Evolutionary conservation across 805 yeast genomes (phyloP).

Genomic region (Candida rishiriensis): DNA sequence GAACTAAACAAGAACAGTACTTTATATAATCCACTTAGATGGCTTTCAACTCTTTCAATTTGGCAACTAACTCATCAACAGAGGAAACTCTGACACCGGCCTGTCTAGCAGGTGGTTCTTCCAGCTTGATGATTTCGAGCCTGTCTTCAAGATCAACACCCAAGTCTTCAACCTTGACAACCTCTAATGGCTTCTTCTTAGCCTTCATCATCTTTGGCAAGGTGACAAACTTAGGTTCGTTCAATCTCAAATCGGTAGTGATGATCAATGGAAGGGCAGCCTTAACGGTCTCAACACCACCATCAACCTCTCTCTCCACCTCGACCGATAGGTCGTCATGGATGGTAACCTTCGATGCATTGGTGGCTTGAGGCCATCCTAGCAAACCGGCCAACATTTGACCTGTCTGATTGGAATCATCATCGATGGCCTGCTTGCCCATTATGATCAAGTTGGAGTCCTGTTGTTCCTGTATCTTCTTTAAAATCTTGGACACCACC

Average conservation of each 20-base stretch:
- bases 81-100: conserved; percentile 77
- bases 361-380: conserved; percentile 96
- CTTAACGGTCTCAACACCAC: conserved; percentile 81
- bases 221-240: conserved; percentile 94
- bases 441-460: conserved; percentile 74
- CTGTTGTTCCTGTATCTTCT: conserved; percentile 65
- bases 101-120: conserved; percentile 79
- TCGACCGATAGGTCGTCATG: conserved; percentile 53
- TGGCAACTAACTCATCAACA: conserved; percentile 78
- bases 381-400: conserved; percentile 92
- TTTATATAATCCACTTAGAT: conserved; percentile 41
- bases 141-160: conserved; percentile 63
- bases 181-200: conserved; percentile 87
- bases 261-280: conserved; percentile 80
- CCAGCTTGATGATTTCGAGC: conserved; percentile 64
- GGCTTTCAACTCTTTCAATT: conserved; percentile 74
- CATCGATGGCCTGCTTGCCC: conserved; percentile 97
- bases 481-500: conserved; percentile 79
- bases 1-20: no score
- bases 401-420: conserved; percentile 92
- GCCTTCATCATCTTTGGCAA: conserved; percentile 98
- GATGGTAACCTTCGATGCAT: conserved; percentile 80
- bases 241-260: conserved; percentile 90
- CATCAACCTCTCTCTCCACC: conserved; percentile 92
- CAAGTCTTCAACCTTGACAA: conserved; percentile 59